Conservation (phyloP, 495 filamentous ascomycete species). For the Cladorrhinum samala region DNA sequence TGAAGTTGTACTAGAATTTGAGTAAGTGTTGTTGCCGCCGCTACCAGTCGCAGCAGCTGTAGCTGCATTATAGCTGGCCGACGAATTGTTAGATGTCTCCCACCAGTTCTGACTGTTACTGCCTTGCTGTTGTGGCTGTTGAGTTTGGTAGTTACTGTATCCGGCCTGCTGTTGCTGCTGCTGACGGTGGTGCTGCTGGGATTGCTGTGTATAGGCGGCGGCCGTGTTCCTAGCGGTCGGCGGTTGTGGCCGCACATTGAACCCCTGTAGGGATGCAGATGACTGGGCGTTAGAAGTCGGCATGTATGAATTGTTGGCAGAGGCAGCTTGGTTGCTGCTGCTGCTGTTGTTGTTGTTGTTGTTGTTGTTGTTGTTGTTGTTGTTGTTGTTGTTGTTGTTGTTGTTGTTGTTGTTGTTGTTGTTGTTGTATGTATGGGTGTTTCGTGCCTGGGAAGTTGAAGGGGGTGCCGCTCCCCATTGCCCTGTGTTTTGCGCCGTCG, state of each 20-base stretch:
- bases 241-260: constrained; percentile 22
- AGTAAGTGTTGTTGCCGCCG: background rate
- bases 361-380: no score
- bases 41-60: background rate
- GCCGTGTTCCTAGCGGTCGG: constrained; percentile 14
- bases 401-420: no score
- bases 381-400: no score
- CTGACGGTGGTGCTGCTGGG: constrained; percentile 19
- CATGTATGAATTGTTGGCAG: constrained; percentile 8
- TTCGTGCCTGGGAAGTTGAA: constrained; percentile 14
- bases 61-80: background rate
- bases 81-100: background rate
- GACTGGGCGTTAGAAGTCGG: constrained; percentile 12
- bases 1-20: background rate
- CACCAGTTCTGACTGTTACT: background rate
- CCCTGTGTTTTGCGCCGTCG: constrained; percentile 11
- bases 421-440: constrained; percentile 16
- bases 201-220: constrained; percentile 17
- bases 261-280: constrained; percentile 20
- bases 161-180: constrained; percentile 4
- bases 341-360: no score
- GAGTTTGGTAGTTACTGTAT: constrained; percentile 3
- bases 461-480: constrained; percentile 20
- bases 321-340: constrained; percentile 11
- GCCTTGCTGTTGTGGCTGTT: constrained; percentile 9